Conservation (phyloP, 768 basidiomycete species). For the Russula sp. region DNA sequence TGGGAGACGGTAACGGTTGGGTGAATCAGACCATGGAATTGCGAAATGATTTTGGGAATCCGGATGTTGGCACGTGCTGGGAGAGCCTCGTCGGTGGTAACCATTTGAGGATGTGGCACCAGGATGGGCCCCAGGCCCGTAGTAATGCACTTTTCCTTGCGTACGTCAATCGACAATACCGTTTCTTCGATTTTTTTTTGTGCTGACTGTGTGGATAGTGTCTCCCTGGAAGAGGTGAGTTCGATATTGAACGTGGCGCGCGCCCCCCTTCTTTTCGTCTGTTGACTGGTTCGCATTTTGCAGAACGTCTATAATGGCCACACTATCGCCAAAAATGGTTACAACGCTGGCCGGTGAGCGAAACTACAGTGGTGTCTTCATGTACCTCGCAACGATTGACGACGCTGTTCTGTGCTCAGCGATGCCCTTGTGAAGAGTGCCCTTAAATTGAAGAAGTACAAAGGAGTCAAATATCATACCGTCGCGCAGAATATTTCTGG, state of each 20-base stretch:
- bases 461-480: conserved; percentile 43
- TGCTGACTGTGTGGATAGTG: not conserved
- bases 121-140: conserved; percentile 35
- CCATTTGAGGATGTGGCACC: conserved; percentile 33
- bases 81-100: conserved; percentile 35
- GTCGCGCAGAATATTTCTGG: conserved; percentile 48
- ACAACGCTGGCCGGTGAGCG: conserved; percentile 36
- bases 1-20: conserved; percentile 48
- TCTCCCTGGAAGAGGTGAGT: conserved; percentile 32
- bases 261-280: too few species aligned
- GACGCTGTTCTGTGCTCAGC: not conserved
- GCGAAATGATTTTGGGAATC: conserved; percentile 44
- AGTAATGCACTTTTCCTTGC: conserved; percentile 40
- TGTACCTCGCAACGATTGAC: not conserved
- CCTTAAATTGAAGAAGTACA: conserved; percentile 8
- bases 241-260: too few species aligned
- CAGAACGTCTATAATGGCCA: conserved; percentile 14
- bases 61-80: conserved; percentile 43
- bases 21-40: conserved; percentile 46
- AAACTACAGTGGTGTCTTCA: not conserved
- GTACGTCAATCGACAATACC: conserved; percentile 28
- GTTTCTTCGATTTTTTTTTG: not conserved
- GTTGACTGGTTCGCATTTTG: too few species aligned
- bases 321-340: conserved; percentile 35
- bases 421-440: conserved; percentile 20